phyloP scores from a whole-genome alignment of 257 asterid genomes.

The Nicotiana paniculata region DNA sequence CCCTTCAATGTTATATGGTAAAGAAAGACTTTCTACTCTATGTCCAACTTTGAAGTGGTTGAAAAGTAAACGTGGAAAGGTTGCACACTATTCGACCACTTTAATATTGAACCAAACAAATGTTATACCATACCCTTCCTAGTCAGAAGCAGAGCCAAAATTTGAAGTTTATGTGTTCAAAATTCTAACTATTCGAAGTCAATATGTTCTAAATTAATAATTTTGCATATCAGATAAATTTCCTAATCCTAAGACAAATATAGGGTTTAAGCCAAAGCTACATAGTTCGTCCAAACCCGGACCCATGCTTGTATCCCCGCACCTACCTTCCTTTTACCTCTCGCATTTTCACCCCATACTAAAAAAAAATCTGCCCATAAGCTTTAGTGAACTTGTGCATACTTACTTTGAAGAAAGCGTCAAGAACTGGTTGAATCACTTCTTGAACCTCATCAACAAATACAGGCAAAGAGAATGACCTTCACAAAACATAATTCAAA shows the following conservation, averaged over 20 bases:
- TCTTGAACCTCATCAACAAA: conserved; percentile 93
- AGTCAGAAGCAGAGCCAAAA: neutral
- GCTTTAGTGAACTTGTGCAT: conserved; percentile 4
- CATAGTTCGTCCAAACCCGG: no score
- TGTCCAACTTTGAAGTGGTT: neutral
- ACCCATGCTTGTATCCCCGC: neutral
- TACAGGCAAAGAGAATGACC: conserved; percentile 82
- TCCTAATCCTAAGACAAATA: no score
- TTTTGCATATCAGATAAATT: no score
- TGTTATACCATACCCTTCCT: neutral
- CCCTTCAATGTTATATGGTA: neutral
- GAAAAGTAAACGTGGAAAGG: neutral
- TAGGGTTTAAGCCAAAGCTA: no score
- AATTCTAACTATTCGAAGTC: neutral
- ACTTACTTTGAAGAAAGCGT: conserved; percentile 76
- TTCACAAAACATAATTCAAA: conserved; percentile 9
- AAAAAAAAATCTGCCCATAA: no score
- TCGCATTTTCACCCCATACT: no score
- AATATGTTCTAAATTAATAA: neutral
- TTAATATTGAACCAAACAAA: neutral
- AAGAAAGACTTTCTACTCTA: neutral
- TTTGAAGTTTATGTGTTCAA: neutral
- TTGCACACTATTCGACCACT: neutral
- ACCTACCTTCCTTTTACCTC: no score
- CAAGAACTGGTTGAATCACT: conserved; percentile 74